Percentiles rank a stretch among this genome's conserved stretches.
Conservation (phyloP, 75 land plant genomes). For the Sequoiadendron giganteum region DNA sequence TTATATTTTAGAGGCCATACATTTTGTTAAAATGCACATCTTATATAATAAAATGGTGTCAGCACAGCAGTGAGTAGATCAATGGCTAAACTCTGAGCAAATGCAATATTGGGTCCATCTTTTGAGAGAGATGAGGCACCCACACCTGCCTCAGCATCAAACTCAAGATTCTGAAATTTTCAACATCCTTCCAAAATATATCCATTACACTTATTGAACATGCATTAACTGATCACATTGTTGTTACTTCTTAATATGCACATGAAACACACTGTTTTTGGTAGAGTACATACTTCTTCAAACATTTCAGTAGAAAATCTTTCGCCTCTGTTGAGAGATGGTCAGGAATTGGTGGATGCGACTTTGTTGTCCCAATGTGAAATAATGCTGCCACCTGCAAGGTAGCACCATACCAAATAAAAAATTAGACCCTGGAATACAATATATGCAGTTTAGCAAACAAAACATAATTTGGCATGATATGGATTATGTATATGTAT, state of each 20-base stretch:
- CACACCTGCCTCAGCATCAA: neutral
- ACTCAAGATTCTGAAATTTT: neutral
- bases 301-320: constrained; percentile 86
- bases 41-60: neutral
- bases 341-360: constrained; percentile 98
- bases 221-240: neutral
- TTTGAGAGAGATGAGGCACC: neutral
- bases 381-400: constrained; percentile 91
- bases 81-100: neutral
- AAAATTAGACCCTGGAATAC: neutral
- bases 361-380: constrained; percentile 93
- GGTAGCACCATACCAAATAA: constrained; percentile 3
- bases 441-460: neutral
- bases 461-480: neutral
- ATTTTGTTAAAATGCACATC: too few relatives aligned
- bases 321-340: constrained; percentile 90
- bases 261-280: neutral
- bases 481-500: neutral
- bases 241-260: neutral
- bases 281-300: constrained; percentile 63
- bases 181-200: neutral
- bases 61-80: neutral
- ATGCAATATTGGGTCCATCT: neutral
- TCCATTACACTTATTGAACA: neutral
- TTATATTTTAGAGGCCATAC: too few relatives aligned